Base-by-base conservation (phyloP, 768 basidiomycete species). In the Xanthoconium stramineum region DNA sequence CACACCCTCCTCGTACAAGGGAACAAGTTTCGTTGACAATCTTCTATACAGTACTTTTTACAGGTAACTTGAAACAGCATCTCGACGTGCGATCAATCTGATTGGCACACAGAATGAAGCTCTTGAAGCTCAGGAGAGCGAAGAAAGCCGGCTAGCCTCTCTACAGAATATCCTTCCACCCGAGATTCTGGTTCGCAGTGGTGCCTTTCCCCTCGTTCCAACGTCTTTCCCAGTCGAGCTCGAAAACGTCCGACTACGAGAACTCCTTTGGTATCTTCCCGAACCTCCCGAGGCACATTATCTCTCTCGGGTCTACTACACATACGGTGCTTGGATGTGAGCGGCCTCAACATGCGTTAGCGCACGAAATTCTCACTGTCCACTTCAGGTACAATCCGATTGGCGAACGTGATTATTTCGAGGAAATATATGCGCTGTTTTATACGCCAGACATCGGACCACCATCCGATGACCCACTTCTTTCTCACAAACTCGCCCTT, bases 321-420 rank as follows among this genome's bases (percentile, higher is more conserved):
- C 77, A 29, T 79, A 83, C 63, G 88, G 84, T 32, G 81, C 84
- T 52, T 88, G 85, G 86, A 87, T 88, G 86, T 86, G 70, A 71
- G 84, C 49, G 28, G 62, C 36, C 52, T 35, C 55, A 33, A 45
- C 33, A 48, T 42, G 42, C 33, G 47, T 14, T 30, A 9, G 46
- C 58, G 32, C 47, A 6, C 29, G 12, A 17, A 36, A 40, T 52
- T 19, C 57, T 61, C 42, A 70, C 39, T 48, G 19, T 12, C 36
- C 30, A 11, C 17, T 20, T 12, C 60, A 88, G 86, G 84, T 87
- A 88, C 65, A 82, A 85, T 65, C 85, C 86, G 35, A 81, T 88
- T 55, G 80, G 76, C 50, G 72, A 78, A 59, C 81, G 83, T 30
- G 75, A 79, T 43, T 85, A 88, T 68, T 79, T 85, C 58, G 77